Conservation (phyloP, 1,284 basidiomycete species). For the Ceratobasidium sp. region DNA sequence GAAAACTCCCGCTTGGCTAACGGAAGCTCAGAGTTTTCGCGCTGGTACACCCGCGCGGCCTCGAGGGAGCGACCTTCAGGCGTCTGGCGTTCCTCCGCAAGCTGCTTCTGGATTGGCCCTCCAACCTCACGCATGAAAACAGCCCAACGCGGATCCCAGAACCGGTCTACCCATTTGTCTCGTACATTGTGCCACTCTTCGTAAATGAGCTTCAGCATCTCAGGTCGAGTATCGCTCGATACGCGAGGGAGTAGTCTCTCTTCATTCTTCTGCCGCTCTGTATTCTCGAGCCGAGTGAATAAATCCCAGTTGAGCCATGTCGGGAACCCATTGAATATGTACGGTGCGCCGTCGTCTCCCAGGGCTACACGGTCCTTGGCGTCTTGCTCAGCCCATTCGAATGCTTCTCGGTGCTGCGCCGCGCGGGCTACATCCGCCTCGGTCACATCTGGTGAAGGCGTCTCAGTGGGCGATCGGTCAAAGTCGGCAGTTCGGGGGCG, state of each 20-base stretch:
- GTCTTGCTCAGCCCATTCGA: conserved; percentile 37
- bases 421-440: conserved; percentile 29
- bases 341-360: conserved; percentile 15
- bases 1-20: conserved; percentile 36
- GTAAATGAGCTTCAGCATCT: conserved; percentile 17
- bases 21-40: conserved; percentile 36
- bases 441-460: conserved; percentile 12
- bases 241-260: conserved; percentile 4
- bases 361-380: background rate
- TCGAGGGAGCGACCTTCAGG: conserved; percentile 20
- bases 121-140: conserved; percentile 25
- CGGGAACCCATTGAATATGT: conserved; percentile 38
- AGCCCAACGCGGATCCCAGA: conserved; percentile 23
- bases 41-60: conserved; percentile 29
- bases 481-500: conserved; percentile 26
- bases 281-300: conserved; percentile 32
- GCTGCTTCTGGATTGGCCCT: conserved; percentile 20
- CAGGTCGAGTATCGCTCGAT: conserved; percentile 11
- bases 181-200: conserved; percentile 26
- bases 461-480: background rate
- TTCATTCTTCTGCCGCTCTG: background rate
- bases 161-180: conserved; percentile 38
- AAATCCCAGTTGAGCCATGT: conserved; percentile 39
- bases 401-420: conserved; percentile 33
- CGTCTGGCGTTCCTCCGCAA: conserved; percentile 20